phyloP scores from a whole-genome alignment of 495 filamentous ascomycete species.

The Penicillium malachiteum region DNA sequence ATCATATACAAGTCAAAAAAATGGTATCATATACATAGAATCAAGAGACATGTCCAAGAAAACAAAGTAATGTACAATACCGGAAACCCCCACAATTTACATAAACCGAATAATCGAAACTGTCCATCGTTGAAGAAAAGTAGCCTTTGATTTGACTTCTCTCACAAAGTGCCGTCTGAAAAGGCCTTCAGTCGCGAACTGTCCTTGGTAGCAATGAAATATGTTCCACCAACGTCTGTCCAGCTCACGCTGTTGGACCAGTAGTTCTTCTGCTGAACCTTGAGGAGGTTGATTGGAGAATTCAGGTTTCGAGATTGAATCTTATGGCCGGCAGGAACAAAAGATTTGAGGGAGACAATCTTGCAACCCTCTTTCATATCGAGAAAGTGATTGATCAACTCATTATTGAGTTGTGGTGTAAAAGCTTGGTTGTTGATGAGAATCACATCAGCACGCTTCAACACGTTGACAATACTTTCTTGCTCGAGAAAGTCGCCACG shows the following conservation, averaged over 20 bases:
- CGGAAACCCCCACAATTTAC: slow-evolving; percentile 10
- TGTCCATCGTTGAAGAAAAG: neutral
- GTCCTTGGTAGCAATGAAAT: slow-evolving; percentile 86
- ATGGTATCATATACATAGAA: slow-evolving; percentile 23
- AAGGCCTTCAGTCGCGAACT: slow-evolving; percentile 51
- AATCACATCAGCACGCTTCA: slow-evolving; percentile 85
- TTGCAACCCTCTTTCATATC: slow-evolving; percentile 90
- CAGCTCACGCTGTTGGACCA: slow-evolving; percentile 86
- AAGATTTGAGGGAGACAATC: slow-evolving; percentile 81
- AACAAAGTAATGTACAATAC: slow-evolving; percentile 23
- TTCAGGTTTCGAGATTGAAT: slow-evolving; percentile 67
- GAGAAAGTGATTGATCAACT: slow-evolving; percentile 84
- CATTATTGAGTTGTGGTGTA: slow-evolving; percentile 77
- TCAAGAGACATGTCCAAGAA: slow-evolving; percentile 20
- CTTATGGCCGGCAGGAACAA: slow-evolving; percentile 69
- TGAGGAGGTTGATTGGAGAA: slow-evolving; percentile 74
- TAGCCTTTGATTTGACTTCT: neutral
- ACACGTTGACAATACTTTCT: slow-evolving; percentile 62
- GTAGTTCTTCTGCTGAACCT: slow-evolving; percentile 73
- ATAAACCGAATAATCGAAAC: slow-evolving; percentile 2
- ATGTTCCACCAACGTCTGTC: slow-evolving; percentile 79
- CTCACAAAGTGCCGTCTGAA: slow-evolving; percentile 36
- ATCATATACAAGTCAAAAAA: slow-evolving; percentile 15
- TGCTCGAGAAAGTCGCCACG: slow-evolving; percentile 82
- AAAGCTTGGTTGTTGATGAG: slow-evolving; percentile 98